Evolutionary conservation across 2,329 filamentous ascomycete species (phyloP), one percentile per base, ranked within the genome.

Genomic region (Fusarium humuli): DNA sequence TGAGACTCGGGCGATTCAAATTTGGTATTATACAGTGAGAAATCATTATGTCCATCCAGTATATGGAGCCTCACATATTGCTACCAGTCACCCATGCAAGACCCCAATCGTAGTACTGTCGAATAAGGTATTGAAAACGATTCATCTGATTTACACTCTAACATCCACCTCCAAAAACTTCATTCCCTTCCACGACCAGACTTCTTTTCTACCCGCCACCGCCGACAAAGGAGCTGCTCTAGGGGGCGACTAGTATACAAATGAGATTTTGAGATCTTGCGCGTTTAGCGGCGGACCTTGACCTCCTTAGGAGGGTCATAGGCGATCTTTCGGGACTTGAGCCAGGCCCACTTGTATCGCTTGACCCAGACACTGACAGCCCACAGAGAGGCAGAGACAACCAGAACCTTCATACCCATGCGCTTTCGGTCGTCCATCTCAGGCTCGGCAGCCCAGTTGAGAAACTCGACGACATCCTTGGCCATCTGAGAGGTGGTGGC

Each of bases 341-440:
- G 85, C 78, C 92, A 91, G 66, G 94, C 88, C 96, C 96, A 99
- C 90, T 98, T 99, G 91, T 99, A 99, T 86, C 94, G 91, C 92
- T 99, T 99, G 73, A 98, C 92, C 94, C 94, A 99, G 77, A 99
- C 90, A 82, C 92, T 97, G 78, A 98, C 78, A 61, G 93, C 94
- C 80, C 94, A 92, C 70, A 99, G 86, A 68, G 91, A 89, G 67
- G 91, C 87, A 58, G 90, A 90, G 74, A 97, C 89, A 73, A 92
- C 90, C 76, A 99, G 82, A 57, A 97, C 93, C 91, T 99, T 98
- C 89, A 97, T 90, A 78, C 96, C 96, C 96, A 98, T 99, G 87
- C 94, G 96, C 92, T 99, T 99, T 81, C 96, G 92, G 81, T 98
- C 91, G 80, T 99, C 96, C 94, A 98, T 97, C 88, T 99, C 96